Evolutionary conservation across 345 rosid species (phyloP), one percentile per base, ranked within the genome.

Genomic region (Iberis pinnata): DNA sequence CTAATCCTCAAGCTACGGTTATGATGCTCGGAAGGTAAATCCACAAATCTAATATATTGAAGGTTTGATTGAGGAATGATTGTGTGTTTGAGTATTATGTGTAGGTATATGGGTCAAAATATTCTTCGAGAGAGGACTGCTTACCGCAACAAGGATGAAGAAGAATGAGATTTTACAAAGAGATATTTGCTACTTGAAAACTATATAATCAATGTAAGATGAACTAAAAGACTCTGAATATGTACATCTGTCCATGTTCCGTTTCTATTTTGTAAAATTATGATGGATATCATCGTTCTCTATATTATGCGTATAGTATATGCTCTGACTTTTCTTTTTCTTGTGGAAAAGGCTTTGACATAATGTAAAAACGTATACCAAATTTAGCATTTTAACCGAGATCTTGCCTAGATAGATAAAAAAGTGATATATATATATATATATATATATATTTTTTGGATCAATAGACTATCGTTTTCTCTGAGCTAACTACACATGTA

Each of bases 21-120:
- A 80, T 84, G 92, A 81, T 84, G 88, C 80, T 84, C 14, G 85
- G 88, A 75, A 84, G 88, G 93, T 84, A 63, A 57, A 42, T n/a
- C 18, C 0, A 24, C 10, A 32, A 4, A 42, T 14, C 9, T n/a
- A n/a, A 12, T 29, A 2, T 29, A n/a, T 25, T 15, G 9, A 12
- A 33, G 17, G 15, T 48, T 13, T 42, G 18, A 42, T 25, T 15
- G 9, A 54, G 6, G 40, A 4, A 46, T 35, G 25, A 67, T 22
- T 39, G 13, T 18, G 33, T 29, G 9, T 27, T 45, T 12, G 19
- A 41, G 9, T 42, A 39, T 24, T 31, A 8, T 45, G 20, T 62
- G 45, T 63, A 74, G 82, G 50, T 77, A 74, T 40, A 74, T 77
- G 77, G 79, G 79, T 13, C 12, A 59, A n/a, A 71, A 25, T 67